Conservation (phyloP, 2,329 filamentous ascomycete species). For the Phaeophleospora eucalypticola region DNA sequence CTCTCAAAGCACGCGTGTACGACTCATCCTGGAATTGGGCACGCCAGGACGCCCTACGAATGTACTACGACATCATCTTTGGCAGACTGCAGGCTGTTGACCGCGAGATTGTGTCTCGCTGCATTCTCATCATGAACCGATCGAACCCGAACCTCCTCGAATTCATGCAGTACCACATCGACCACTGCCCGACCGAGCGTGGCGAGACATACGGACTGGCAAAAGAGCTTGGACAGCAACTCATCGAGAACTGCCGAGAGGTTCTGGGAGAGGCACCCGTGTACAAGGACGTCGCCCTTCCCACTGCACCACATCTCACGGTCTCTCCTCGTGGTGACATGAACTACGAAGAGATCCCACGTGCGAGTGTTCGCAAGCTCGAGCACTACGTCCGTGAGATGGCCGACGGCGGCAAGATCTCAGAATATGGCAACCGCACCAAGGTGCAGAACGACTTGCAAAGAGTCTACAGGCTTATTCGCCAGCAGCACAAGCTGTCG, state of each 20-base stretch:
- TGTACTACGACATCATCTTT: constrained; percentile 99
- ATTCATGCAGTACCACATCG: constrained; percentile 99
- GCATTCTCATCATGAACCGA: constrained; percentile 98
- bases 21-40: constrained; percentile 99
- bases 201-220: constrained; percentile 98
- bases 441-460: constrained; percentile 96
- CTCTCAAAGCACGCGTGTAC: constrained; percentile 91
- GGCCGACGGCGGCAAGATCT: constrained; percentile 97
- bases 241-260: constrained; percentile 97
- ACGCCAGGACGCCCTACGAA: constrained; percentile 90
- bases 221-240: constrained; percentile 85
- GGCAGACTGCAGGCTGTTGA: constrained; percentile 89
- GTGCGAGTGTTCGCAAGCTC: constrained; percentile 87
- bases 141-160: constrained; percentile 93
- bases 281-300: constrained; percentile 92
- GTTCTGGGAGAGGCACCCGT: constrained; percentile 77
- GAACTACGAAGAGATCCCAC: constrained; percentile 81
- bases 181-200: constrained; percentile 93
- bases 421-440: constrained; percentile 94
- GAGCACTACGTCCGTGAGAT: constrained; percentile 98
- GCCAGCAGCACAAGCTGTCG: constrained; percentile 95
- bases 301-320: constrained; percentile 88
- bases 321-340: constrained; percentile 89
- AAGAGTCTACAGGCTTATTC: constrained; percentile 96
- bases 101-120: constrained; percentile 96